Evolutionary conservation across 805 yeast genomes (phyloP).

Genomic region (Metschnikowia anglica): DNA sequence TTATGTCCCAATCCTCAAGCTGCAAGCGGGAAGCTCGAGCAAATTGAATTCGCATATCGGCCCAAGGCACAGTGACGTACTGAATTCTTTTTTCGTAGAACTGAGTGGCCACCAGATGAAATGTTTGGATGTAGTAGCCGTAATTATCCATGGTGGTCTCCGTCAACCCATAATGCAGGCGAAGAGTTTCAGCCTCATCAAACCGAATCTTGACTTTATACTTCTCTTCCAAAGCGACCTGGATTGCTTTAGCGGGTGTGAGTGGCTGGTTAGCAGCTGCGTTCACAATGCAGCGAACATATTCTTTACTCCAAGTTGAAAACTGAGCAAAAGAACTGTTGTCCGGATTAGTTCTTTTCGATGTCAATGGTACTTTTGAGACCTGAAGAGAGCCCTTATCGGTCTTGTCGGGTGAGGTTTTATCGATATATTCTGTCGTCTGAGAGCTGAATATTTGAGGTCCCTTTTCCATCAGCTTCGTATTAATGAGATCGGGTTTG

Average conservation of each 20-base stretch:
- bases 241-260: constrained; percentile 10
- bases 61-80: constrained; percentile 20
- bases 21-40: constrained; percentile 8
- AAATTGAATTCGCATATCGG: constrained; percentile 14
- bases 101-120: constrained; percentile 15
- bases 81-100: constrained; percentile 7
- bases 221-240: constrained; percentile 7
- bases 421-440: too few species aligned
- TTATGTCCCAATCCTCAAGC: constrained; percentile 20
- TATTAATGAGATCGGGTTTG: too few species aligned
- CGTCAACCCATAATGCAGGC: constrained; percentile 19
- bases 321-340: constrained; percentile 8
- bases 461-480: too few species aligned
- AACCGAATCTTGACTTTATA: constrained; percentile 10
- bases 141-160: constrained; percentile 8
- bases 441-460: too few species aligned
- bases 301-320: constrained; percentile 17
- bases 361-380: not conserved
- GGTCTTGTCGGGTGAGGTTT: not conserved
- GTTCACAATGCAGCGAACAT: constrained; percentile 14
- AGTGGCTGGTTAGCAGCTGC: constrained; percentile 10
- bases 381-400: not conserved
- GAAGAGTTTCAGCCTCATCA: constrained; percentile 18
- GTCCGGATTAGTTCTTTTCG: not conserved
- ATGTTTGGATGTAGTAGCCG: constrained; percentile 15